These are phyloP conservation scores for Excoecaria cochinchinensis DNA, from an alignment of 345 rosid genomes.

Conservation along the genomic window DNA sequence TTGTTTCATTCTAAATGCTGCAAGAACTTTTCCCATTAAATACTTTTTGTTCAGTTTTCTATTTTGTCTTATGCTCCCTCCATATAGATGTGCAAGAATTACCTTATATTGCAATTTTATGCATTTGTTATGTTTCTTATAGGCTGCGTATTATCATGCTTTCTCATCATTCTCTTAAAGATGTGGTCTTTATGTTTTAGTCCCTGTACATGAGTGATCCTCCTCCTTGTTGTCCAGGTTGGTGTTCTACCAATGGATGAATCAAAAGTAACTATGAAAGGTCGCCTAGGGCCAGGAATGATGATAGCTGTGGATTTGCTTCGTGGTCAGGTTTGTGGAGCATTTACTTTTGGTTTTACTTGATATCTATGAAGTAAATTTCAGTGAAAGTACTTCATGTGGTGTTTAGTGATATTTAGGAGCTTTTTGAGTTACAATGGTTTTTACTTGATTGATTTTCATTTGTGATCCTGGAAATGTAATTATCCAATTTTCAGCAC, in stretches of 20 bases:
- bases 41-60: not conserved
- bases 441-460: not conserved
- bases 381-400: not conserved
- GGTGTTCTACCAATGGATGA: conserved; percentile 98
- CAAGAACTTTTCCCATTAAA: not conserved
- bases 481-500: not conserved
- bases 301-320: conserved; percentile 88
- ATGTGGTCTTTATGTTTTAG: not conserved
- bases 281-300: conserved; percentile 99
- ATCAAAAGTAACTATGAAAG: conserved; percentile 86
- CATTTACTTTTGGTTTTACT: conserved; percentile 8
- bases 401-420: not conserved
- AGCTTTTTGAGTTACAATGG: not conserved
- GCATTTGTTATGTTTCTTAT: not conserved
- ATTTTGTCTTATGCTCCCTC: not conserved
- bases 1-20: not conserved
- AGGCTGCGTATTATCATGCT: not conserved
- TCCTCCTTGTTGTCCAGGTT: conserved; percentile 49
- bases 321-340: conserved; percentile 79
- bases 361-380: not conserved
- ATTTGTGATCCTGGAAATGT: not conserved
- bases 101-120: not conserved
- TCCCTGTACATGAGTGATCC: not conserved
- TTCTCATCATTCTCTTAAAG: not conserved
- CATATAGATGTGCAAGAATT: not conserved